Conservation (phyloP, 1,139 yeast species). For the Dujonia santamariae region DNA sequence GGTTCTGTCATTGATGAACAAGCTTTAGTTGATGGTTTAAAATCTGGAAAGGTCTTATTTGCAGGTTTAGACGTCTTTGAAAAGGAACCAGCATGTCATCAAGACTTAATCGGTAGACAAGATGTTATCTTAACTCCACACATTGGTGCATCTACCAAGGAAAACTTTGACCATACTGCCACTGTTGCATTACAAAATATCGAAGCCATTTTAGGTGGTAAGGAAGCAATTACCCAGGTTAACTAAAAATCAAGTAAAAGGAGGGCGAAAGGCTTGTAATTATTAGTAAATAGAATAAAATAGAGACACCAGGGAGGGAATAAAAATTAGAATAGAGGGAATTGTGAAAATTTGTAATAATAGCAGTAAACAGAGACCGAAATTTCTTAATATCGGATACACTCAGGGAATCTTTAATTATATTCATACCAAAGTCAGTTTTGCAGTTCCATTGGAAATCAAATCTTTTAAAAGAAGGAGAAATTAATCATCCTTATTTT, state of each 20-base stretch:
- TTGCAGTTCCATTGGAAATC: too few relatives aligned
- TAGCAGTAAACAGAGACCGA: too few relatives aligned
- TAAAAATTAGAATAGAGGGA: constrained; percentile 2
- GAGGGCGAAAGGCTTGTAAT: too few relatives aligned
- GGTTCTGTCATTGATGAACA: constrained; percentile 72
- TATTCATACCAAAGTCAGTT: too few relatives aligned
- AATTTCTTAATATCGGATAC: too few relatives aligned
- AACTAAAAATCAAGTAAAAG: too few relatives aligned
- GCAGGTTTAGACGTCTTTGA: constrained; percentile 84
- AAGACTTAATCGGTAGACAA: constrained; percentile 51
- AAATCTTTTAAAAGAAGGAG: too few relatives aligned
- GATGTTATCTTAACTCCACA: constrained; percentile 80
- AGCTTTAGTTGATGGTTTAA: constrained; percentile 65
- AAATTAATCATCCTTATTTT: too few relatives aligned
- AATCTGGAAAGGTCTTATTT: constrained; percentile 61
- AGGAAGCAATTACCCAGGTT: constrained; percentile 32
- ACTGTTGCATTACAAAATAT: constrained; percentile 46
- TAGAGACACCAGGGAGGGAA: constrained; percentile 8
- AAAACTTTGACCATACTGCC: constrained; percentile 46
- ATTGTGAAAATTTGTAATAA: background rate
- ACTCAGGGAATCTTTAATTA: too few relatives aligned
- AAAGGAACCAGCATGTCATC: constrained; percentile 60
- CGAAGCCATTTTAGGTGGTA: constrained; percentile 31
- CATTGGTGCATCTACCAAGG: constrained; percentile 68
- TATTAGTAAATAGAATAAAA: too few relatives aligned